Evolutionary conservation across 495 filamentous ascomycete species (phyloP).

Genomic region (Neurospora hispaniola): DNA sequence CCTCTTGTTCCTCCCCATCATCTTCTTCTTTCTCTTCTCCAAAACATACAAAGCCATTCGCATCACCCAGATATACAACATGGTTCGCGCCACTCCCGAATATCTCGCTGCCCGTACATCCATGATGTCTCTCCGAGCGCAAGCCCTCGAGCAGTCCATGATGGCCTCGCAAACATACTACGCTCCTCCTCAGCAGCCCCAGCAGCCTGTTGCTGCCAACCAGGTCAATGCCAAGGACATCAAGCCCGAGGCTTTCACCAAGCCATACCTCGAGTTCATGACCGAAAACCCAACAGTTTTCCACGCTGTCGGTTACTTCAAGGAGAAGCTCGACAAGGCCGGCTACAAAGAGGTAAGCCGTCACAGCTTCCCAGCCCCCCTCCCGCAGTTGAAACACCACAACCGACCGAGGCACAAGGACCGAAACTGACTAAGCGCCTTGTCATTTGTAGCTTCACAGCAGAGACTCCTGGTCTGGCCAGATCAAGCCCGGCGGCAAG

Average conservation of each 20-base stretch:
- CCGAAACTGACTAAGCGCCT: not conserved
- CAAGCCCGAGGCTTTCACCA: slow-evolving; percentile 54
- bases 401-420: not conserved
- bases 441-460: slow-evolving; percentile 50
- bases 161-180: slow-evolving; percentile 6
- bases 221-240: slow-evolving; percentile 24
- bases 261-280: slow-evolving; percentile 84
- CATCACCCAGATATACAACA: slow-evolving; percentile 6
- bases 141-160: slow-evolving; percentile 16
- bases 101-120: slow-evolving; percentile 30
- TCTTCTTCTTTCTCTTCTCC: not conserved
- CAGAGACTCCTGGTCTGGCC: slow-evolving; percentile 65
- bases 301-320: slow-evolving; percentile 71
- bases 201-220: not conserved
- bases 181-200: not conserved
- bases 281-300: slow-evolving; percentile 86
- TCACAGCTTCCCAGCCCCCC: not conserved
- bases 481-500: slow-evolving; percentile 69
- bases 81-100: slow-evolving; percentile 33
- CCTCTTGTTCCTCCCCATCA: not conserved
- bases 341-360: slow-evolving; percentile 55
- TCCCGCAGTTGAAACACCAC: not conserved
- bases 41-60: not conserved
- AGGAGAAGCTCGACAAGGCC: slow-evolving; percentile 52
- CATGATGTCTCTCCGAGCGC: slow-evolving; percentile 28